phyloP scores from a whole-genome alignment of 2,329 filamentous ascomycete genomes.

The Aspergillus jensenii region DNA sequence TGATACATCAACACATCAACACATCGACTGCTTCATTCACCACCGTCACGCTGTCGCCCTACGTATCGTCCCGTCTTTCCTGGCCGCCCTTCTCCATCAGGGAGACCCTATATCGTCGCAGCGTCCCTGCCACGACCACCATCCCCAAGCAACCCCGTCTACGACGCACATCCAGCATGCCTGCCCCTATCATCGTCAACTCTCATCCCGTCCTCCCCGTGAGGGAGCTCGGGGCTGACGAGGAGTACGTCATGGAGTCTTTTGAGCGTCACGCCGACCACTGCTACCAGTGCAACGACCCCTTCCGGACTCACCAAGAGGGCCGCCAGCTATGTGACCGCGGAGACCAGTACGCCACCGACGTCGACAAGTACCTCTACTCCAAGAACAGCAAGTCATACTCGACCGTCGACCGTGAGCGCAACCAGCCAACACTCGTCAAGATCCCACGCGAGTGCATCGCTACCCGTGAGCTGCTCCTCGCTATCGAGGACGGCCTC shows the following conservation, averaged over 20 bases:
- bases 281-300: conserved; percentile 34
- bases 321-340: conserved; percentile 34
- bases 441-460: conserved; percentile 41
- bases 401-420: conserved; percentile 44
- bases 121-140: neutral
- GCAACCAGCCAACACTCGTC: conserved; percentile 38
- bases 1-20: neutral
- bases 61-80: conserved; percentile 21
- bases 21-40: neutral
- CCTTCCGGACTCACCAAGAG: conserved; percentile 26
- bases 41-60: conserved; percentile 32
- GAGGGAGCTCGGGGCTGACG: conserved; percentile 36
- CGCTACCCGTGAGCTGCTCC: conserved; percentile 39
- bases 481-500: conserved; percentile 45
- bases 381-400: conserved; percentile 38
- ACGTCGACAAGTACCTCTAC: conserved; percentile 39
- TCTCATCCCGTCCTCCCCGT: conserved; percentile 28
- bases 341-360: conserved; percentile 33
- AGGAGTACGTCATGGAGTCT: conserved; percentile 35
- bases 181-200: conserved; percentile 26
- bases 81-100: conserved; percentile 20
- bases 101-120: conserved; percentile 22
- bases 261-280: conserved; percentile 39
- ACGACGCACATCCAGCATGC: conserved; percentile 32
- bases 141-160: conserved; percentile 18